A percentile compares a stretch with the other conserved stretches of the same genome.
Evolutionary conservation across 805 yeast species (phyloP).

Genomic region (Suhomyces kilbournensis): DNA sequence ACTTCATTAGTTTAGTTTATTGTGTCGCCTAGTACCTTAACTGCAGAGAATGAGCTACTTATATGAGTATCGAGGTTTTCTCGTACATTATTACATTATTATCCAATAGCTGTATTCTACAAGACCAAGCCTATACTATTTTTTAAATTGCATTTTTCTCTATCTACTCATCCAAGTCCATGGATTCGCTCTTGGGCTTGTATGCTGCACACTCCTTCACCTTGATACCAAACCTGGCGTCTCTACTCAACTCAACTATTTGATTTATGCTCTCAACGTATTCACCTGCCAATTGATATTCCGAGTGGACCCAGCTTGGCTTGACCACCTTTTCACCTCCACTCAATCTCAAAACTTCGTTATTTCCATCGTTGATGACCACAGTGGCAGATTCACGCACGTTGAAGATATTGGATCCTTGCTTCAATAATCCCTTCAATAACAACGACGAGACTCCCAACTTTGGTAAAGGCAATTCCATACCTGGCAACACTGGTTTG

Average conservation of each 20-base stretch:
- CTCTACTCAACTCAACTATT: slow-evolving; percentile 59
- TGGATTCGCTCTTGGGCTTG: slow-evolving; percentile 23
- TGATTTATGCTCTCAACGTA: slow-evolving; percentile 46
- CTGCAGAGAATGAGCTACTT: too few species aligned
- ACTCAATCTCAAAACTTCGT: slow-evolving; percentile 70
- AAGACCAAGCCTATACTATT: too few species aligned
- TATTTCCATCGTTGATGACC: slow-evolving; percentile 45
- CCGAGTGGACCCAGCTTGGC: slow-evolving; percentile 88
- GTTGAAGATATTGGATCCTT: slow-evolving; percentile 40
- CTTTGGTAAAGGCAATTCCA: slow-evolving; percentile 73
- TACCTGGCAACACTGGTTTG: slow-evolving; percentile 66
- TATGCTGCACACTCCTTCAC: slow-evolving; percentile 63
- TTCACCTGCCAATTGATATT: slow-evolving; percentile 56
- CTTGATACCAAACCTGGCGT: slow-evolving; percentile 64
- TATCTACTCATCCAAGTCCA: slow-evolving; percentile 17
- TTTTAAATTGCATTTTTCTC: too few species aligned
- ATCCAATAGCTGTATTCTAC: too few species aligned
- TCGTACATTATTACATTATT: too few species aligned
- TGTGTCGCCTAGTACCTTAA: too few species aligned
- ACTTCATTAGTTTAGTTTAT: too few species aligned
- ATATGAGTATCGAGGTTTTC: too few species aligned
- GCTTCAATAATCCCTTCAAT: slow-evolving; percentile 58
- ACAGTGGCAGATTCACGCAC: slow-evolving; percentile 78
- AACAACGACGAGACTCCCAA: slow-evolving; percentile 69
- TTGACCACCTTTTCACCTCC: slow-evolving; percentile 70